Percentiles rank a stretch among this genome's conserved stretches.
These are phyloP conservation scores for Gracilaria gracilis DNA, from an alignment of 23 red algal species.

Conservation along the genomic window DNA sequence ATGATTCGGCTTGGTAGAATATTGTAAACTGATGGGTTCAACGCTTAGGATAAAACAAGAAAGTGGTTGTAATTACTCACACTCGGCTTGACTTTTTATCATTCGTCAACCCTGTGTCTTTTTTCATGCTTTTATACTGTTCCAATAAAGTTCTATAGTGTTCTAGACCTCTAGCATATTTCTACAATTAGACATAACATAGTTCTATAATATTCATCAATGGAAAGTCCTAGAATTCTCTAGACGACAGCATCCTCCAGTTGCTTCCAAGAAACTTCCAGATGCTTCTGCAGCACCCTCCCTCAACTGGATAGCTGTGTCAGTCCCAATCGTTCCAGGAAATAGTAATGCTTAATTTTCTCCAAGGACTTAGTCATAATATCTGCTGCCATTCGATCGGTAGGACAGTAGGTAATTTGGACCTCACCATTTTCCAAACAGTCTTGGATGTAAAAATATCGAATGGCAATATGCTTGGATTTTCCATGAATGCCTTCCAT, in stretches of 20 bases:
- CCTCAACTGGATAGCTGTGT: too few species aligned
- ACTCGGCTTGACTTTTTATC: neutral
- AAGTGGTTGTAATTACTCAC: neutral
- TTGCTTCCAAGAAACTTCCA: too few species aligned
- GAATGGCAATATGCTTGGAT: too few species aligned
- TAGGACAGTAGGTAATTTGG: too few species aligned
- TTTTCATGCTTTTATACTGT: conserved; percentile 7
- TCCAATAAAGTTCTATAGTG: neutral
- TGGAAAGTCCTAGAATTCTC: conserved; percentile 20
- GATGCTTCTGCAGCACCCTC: conserved; percentile 14
- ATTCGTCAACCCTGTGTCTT: neutral
- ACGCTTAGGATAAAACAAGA: conserved; percentile 3
- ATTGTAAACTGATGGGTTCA: neutral
- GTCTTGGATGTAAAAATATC: too few species aligned
- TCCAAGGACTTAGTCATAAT: too few species aligned
- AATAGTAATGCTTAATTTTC: too few species aligned
- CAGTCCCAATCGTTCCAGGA: too few species aligned
- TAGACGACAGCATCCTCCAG: neutral
- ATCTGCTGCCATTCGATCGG: too few species aligned
- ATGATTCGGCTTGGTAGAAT: neutral
- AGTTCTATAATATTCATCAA: neutral
- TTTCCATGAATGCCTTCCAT: too few species aligned
- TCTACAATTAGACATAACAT: conserved; percentile 5
- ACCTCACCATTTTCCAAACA: too few species aligned
- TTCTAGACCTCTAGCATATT: neutral